These are phyloP conservation scores for Claviceps sorghi DNA, from an alignment of 2,329 filamentous ascomycete species.

Conservation along the genomic window DNA sequence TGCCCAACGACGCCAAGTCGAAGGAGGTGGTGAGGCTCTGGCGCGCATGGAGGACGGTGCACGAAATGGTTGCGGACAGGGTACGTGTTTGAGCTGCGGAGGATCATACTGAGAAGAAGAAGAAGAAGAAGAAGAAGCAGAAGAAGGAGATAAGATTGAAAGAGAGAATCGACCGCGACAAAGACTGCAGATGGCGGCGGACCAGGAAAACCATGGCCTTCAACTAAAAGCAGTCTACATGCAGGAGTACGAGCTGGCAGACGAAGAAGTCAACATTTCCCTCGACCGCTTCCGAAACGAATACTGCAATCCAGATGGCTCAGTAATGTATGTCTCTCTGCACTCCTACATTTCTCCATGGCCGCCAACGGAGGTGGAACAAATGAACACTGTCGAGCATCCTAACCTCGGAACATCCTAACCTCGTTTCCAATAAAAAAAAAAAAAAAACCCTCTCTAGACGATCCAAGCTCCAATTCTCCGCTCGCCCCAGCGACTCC, in stretches of 20 bases:
- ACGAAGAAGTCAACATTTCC: slow-evolving; percentile 76
- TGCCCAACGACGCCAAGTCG: slow-evolving; percentile 34
- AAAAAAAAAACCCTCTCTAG: slow-evolving; percentile 27
- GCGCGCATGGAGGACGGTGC: slow-evolving; percentile 84
- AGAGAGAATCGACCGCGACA: neutral
- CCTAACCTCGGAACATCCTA: neutral
- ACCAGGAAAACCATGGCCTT: neutral
- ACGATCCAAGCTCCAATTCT: slow-evolving; percentile 74
- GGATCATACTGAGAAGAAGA: too few species aligned
- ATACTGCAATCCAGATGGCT: slow-evolving; percentile 59
- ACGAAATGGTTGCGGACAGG: slow-evolving; percentile 87
- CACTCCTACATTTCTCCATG: neutral
- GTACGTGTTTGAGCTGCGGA: slow-evolving; percentile 34
- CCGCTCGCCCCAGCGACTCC: slow-evolving; percentile 63
- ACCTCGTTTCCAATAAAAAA: neutral
- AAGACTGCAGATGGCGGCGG: neutral
- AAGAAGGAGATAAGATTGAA: neutral
- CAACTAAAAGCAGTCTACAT: neutral
- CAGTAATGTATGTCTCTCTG: slow-evolving; percentile 49
- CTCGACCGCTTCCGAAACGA: slow-evolving; percentile 65
- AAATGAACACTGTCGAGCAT: too few species aligned
- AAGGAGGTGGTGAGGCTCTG: slow-evolving; percentile 57
- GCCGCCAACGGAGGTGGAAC: neutral
- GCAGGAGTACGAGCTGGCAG: slow-evolving; percentile 83
- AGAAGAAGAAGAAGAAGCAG: neutral